phyloP scores from a whole-genome alignment of 2,329 filamentous ascomycete genomes.

The Xylaria sp. region DNA sequence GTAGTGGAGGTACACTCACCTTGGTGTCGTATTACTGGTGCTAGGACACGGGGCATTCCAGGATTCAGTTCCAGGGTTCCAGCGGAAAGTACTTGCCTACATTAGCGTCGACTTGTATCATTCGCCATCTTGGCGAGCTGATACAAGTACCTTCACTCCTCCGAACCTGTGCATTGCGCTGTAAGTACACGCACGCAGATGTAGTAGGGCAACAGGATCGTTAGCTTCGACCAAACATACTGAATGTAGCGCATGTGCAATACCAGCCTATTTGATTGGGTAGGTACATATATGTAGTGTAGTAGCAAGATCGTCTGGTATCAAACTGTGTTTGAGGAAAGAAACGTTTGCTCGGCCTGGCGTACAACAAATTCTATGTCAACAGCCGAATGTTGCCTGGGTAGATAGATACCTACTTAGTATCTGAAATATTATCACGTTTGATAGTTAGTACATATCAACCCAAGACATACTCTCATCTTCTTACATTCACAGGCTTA shows the following conservation, averaged over 20 bases:
- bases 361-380: not conserved
- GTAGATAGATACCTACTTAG: too few species aligned
- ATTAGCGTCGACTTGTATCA: not conserved
- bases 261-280: slow-evolving; percentile 16
- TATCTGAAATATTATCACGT: not conserved
- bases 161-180: not conserved
- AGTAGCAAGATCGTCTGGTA: not conserved
- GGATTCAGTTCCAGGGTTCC: not conserved
- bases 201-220: not conserved
- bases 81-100: not conserved
- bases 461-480: too few species aligned
- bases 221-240: slow-evolving; percentile 5
- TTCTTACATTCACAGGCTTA: too few species aligned
- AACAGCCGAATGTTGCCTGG: not conserved
- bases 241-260: slow-evolving; percentile 14
- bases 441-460: too few species aligned
- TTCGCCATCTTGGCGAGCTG: not conserved
- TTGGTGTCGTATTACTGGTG: not conserved
- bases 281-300: not conserved
- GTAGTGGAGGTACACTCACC: not conserved
- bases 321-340: slow-evolving; percentile 2
- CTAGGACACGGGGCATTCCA: slow-evolving; percentile 3
- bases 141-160: not conserved
- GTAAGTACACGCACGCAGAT: not conserved
- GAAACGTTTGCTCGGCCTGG: too few species aligned